A percentile compares a stretch with the other conserved stretches of the same genome.
phyloP scores from a whole-genome alignment of 257 asterid species.

The Phtheirospermum japonicum region DNA sequence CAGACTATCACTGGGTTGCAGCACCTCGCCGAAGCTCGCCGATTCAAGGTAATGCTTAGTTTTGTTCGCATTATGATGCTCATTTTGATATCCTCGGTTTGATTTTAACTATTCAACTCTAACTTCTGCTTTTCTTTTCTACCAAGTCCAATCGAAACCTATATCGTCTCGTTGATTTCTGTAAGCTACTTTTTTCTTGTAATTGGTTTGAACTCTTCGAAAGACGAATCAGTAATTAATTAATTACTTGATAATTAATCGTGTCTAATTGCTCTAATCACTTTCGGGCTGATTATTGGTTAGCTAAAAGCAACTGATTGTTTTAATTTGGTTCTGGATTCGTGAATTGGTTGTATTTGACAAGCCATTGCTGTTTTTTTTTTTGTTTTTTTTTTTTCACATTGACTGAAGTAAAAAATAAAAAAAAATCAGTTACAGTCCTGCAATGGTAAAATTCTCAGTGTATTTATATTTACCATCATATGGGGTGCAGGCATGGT shows the following conservation, averaged over 20 bases:
- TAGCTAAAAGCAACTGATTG: neutral
- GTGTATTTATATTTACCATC: neutral
- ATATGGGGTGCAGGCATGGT: slow-evolving; percentile 69
- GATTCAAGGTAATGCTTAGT: slow-evolving; percentile 48
- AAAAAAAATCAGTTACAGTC: neutral
- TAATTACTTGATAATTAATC: too few species aligned
- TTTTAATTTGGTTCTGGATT: neutral
- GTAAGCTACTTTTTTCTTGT: neutral
- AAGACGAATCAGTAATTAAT: neutral
- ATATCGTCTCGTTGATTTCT: neutral
- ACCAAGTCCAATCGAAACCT: neutral
- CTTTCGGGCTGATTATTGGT: too few species aligned
- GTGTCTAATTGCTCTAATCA: too few species aligned
- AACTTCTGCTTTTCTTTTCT: neutral
- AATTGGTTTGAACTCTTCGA: neutral
- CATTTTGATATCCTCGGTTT: neutral
- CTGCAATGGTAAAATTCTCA: neutral
- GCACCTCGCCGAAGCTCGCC: slow-evolving; percentile 62
- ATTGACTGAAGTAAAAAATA: neutral
- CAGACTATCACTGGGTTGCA: slow-evolving; percentile 54
- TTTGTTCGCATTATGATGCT: neutral
- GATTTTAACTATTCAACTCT: slow-evolving; percentile 1
- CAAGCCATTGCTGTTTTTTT: neutral
- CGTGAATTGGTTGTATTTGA: neutral
- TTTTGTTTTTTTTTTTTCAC: neutral